Base-by-base conservation (phyloP, 225 moss, liverwort and hornwort species). In the Asterella californica region DNA sequence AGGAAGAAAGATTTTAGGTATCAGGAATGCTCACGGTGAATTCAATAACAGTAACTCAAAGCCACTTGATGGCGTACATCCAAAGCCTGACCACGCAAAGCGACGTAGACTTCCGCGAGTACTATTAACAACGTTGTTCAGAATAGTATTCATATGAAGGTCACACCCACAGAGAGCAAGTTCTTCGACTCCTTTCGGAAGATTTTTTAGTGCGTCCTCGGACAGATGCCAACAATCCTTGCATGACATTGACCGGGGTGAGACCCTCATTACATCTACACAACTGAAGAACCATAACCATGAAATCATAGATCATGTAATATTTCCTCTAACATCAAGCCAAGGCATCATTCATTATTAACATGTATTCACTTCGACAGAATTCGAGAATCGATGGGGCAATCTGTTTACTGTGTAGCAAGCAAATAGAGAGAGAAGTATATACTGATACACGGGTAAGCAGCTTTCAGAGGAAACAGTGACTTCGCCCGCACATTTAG, bases 81-180 rank as follows among this genome's bases (percentile, higher is more conserved):
- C 92, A 65, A 93, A 93, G n/a, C 92, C 91, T 69, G 92, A 93
- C 92, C 92, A 93, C 45, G 91, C 91, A 75, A 93, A 90, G 42
- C 90, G 88, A 78, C 91, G 91, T 15, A 93, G 74, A 29, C 86
- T 84, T 22, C 81, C 84, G 36, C 79, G 77, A 63, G 89, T 82
- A 63, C 85, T 68, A 33, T 87, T 82, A 3, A 87, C 88, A 17
- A 91, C 90, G 74, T 83, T 80, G 22, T 59, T 76, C 30, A 93
- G 91, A 64, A 93, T 76, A 29, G 73, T 80, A 78, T 90, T 86
- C 81, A 85, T 90, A 54, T 93, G 92, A 55, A 88, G 91, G 55
- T 93, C 91, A 77, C 92, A 93, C 8, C 92, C 92, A 77, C 90
- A 90, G 29, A 93, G 76, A 14, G 90, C 90, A 50, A 93, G 68